Percentiles rank a stretch among this genome's conserved stretches.
These are phyloP conservation scores for Pistacia integerrima DNA, from an alignment of 345 rosid species.

Conservation along the genomic window DNA sequence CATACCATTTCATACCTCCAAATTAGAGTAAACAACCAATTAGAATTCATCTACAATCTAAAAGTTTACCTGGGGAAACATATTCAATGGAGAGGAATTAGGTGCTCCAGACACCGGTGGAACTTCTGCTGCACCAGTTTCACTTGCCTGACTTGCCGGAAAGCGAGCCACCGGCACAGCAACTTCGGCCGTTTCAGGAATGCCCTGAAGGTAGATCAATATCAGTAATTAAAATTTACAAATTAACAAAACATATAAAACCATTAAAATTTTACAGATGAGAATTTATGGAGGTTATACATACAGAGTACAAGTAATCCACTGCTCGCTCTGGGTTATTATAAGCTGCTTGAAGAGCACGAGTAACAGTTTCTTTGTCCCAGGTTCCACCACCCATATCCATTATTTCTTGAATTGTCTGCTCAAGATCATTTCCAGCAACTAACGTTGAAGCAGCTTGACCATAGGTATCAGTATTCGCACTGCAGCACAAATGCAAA, in stretches of 20 bases:
- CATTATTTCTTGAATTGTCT: slow-evolving; percentile 79
- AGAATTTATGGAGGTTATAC: slow-evolving; percentile 17
- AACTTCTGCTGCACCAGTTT: slow-evolving; percentile 49
- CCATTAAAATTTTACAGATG: slow-evolving; percentile 4
- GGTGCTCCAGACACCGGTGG: slow-evolving; percentile 76
- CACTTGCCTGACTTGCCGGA: slow-evolving; percentile 51
- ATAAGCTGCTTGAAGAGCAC: slow-evolving; percentile 97
- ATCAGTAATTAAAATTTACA: slow-evolving; percentile 24
- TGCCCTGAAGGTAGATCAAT: slow-evolving; percentile 60
- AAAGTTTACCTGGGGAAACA: slow-evolving; percentile 86
- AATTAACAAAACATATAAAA: slow-evolving; percentile 22
- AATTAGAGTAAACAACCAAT: not conserved
- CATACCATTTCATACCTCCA: no score
- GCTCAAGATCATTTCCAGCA: slow-evolving; percentile 73
- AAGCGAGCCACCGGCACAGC: slow-evolving; percentile 63
- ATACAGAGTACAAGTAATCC: slow-evolving; percentile 90
- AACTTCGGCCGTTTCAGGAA: slow-evolving; percentile 83
- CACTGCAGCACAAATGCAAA: slow-evolving; percentile 46
- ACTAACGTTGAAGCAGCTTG: slow-evolving; percentile 92
- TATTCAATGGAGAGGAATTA: slow-evolving; percentile 90
- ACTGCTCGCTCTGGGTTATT: slow-evolving; percentile 99
- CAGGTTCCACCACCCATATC: slow-evolving; percentile 97
- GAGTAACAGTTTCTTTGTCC: slow-evolving; percentile 91
- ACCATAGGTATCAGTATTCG: slow-evolving; percentile 56
- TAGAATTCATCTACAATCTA: slow-evolving; percentile 6